These are phyloP conservation scores for Megacollybia marginata DNA, from an alignment of 768 basidiomycete species.

Conservation along the genomic window DNA sequence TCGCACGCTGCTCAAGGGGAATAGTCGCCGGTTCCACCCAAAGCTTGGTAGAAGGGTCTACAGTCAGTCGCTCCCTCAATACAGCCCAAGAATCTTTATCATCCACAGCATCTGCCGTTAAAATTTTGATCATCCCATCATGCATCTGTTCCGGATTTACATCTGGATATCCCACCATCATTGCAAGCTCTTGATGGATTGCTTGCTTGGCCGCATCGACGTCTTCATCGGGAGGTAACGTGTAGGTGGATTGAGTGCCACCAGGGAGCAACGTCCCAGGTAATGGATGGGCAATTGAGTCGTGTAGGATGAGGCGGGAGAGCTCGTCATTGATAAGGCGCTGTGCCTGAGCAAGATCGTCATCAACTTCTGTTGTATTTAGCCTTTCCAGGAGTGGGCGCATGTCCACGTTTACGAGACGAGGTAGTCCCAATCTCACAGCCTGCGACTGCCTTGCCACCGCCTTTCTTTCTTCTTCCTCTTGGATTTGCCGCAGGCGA, in stretches of 20 bases:
- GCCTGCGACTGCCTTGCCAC: constrained; percentile 78
- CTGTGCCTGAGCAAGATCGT: constrained; percentile 38
- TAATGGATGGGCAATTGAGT: constrained; percentile 79
- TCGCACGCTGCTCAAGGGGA: constrained; percentile 48
- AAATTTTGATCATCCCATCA: constrained; percentile 61
- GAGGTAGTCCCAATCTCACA: constrained; percentile 77
- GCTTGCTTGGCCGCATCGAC: constrained; percentile 60
- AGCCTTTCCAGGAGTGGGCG: constrained; percentile 55
- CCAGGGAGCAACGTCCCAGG: constrained; percentile 82
- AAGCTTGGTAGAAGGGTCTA: constrained; percentile 41
- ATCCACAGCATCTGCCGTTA: constrained; percentile 54
- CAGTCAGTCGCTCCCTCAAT: constrained; percentile 54
- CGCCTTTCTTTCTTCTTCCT: constrained; percentile 72
- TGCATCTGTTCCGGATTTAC: constrained; percentile 75
- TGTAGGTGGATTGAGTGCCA: constrained; percentile 58
- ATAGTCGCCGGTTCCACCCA: constrained; percentile 68
- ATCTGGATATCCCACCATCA: constrained; percentile 75
- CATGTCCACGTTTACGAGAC: constrained; percentile 79
- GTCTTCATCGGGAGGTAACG: constrained; percentile 70
- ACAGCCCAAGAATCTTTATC: constrained; percentile 67
- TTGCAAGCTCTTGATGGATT: constrained; percentile 78
- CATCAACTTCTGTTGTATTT: constrained; percentile 37
- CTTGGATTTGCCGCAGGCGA: constrained; percentile 50
- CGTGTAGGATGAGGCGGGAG: constrained; percentile 74
- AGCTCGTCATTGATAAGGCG: constrained; percentile 73